Evolutionary conservation across 768 basidiomycete species (phyloP).

Genomic region (Tephrocybe sp.): DNA sequence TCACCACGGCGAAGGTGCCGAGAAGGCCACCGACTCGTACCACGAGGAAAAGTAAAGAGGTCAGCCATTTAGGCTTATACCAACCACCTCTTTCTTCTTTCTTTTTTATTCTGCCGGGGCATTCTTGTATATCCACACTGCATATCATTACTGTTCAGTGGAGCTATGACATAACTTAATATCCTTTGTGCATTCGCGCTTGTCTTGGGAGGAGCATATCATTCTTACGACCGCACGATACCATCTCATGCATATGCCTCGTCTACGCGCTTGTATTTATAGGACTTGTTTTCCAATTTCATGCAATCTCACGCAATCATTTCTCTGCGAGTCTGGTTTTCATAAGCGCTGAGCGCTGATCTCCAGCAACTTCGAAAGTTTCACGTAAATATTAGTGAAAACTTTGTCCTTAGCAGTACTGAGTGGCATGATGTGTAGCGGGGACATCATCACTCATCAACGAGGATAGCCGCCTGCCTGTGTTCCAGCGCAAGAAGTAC

Average conservation of each 20-base stretch:
- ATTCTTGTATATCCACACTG: constrained; percentile 1
- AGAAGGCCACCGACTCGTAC: constrained; percentile 36
- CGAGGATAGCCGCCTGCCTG: too few species aligned
- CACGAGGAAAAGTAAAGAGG: constrained; percentile 23
- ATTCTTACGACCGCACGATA: constrained; percentile 1
- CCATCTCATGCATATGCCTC: constrained; percentile 2
- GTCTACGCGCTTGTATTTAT: constrained; percentile 7
- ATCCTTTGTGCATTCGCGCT: not conserved
- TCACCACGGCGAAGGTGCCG: constrained; percentile 26
- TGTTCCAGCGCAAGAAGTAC: too few species aligned
- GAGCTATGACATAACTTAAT: constrained; percentile 4
- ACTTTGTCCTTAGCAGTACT: too few species aligned
- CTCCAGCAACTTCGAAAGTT: too few species aligned
- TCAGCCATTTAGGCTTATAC: not conserved
- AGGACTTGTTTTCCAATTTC: not conserved
- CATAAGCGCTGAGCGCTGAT: too few species aligned
- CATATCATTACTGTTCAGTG: constrained; percentile 4
- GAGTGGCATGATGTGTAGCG: too few species aligned
- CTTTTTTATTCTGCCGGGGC: constrained; percentile 2
- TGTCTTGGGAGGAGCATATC: not conserved
- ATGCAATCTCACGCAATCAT: not conserved
- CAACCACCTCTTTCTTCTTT: not conserved
- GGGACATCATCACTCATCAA: too few species aligned
- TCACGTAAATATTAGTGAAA: too few species aligned
- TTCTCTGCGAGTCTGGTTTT: not conserved